Base-by-base conservation (phyloP, 352 stramenopile species). In the Phytophthora hibernalis region DNA sequence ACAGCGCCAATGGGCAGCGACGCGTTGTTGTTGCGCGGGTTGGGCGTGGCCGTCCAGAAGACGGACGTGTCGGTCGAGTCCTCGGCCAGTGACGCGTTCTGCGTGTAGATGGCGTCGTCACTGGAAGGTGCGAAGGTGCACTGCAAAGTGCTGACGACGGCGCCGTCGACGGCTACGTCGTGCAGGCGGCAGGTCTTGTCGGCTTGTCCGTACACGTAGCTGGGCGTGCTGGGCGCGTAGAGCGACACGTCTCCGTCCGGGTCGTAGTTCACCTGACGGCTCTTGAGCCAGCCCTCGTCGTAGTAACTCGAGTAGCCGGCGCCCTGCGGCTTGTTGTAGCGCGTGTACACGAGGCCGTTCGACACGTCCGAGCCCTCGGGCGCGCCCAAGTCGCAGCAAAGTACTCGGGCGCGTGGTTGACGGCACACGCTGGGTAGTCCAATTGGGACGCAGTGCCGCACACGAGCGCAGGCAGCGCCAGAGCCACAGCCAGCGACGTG, bases 1-100 rank as follows among this genome's bases (percentile, higher is more conserved):
- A 63, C 68, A 10, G 80, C 83, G 8, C 79, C 82, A 55, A 87
- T 69, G 4, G 83, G 83, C 61, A 90, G 69, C 69, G 80, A 84
- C 16, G 80, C 81, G 49, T 92, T 92, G 76, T 89, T 92, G 70
- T 92, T 92, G 54, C 72, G 68, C 28, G 80, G 71, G 51, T 83
- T 90, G 42, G 65, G 77, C 54, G 68, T 80, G 20, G 68, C 85
- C 43, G 70, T 78, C 81, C 71, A 89, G 72, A 74, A 92, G 15
- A 89, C 68, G n/a, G 44, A 76, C 28, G 56, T 74, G 43, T 83
- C 68, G 20, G 72, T 61, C 47, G 83, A 78, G 35, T 85, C 76
- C n/a, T 82, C 76, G 2, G 72, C 71, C 15, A 92, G 54, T 28
- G 77, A 79, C 53, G 71, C 58, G 55, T 92, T 92, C 47, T 82